phyloP scores from a whole-genome alignment of 2,329 filamentous ascomycete species.

The Emergomyces pasteurianus region DNA sequence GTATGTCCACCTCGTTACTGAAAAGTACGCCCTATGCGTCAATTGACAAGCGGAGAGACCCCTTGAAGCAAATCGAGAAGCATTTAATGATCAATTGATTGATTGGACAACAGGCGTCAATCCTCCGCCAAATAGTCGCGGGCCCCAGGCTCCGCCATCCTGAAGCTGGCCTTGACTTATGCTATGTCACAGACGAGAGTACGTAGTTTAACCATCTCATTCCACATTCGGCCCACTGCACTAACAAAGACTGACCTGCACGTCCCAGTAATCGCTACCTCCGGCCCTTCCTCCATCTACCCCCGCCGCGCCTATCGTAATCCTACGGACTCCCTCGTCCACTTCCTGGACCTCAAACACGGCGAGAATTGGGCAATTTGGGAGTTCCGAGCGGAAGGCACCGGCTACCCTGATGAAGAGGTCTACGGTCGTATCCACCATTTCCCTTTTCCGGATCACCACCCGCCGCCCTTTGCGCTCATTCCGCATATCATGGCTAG shows the following conservation, averaged over 20 bases:
- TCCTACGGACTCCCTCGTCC: conserved; percentile 73
- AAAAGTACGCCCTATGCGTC: background rate
- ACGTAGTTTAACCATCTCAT: conserved; percentile 8
- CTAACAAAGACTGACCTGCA: background rate
- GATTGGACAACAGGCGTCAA: conserved; percentile 42
- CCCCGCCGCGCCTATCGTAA: conserved; percentile 90
- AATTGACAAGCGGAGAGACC: background rate
- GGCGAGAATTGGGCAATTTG: conserved; percentile 82
- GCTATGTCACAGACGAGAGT: conserved; percentile 80
- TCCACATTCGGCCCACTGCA: conserved; percentile 19
- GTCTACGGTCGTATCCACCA: conserved; percentile 79
- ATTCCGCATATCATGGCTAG: conserved; percentile 81
- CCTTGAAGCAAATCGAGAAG: background rate
- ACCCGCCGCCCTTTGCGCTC: conserved; percentile 83
- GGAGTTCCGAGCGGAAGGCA: conserved; percentile 95
- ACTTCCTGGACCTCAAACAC: conserved; percentile 79
- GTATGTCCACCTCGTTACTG: background rate
- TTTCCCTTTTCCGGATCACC: conserved; percentile 94
- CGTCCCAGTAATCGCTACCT: conserved; percentile 52
- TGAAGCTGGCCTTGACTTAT: conserved; percentile 83
- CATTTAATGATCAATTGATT: background rate
- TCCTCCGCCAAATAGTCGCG: conserved; percentile 84
- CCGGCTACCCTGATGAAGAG: conserved; percentile 82
- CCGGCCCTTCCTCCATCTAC: conserved; percentile 78
- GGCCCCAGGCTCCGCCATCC: conserved; percentile 72